Evolutionary conservation across 148 eudicot species (phyloP), one percentile per base, ranked within the genome.

Genomic region (Rhododendron molle): DNA sequence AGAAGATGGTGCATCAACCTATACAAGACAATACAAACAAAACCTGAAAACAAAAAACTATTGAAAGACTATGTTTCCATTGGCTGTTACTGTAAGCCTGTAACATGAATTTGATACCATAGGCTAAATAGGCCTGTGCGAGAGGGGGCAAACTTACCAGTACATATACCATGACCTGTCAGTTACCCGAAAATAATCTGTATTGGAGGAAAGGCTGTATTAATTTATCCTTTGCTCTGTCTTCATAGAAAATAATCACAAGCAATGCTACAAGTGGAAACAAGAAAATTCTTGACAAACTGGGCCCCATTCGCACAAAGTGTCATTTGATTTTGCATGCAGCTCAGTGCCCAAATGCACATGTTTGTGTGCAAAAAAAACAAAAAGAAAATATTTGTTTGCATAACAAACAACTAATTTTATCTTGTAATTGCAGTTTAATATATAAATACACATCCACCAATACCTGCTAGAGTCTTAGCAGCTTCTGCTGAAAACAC

Each of bases 401-500:
- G 78, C 30, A 44, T 62, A 69, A 72, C 50, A 16, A 65, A 62
- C 83, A 23, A 62, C 78, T 77, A 60, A 40, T 34, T 44, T 1
- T 40, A 67, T 47, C 30, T 43, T 15, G 43, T 23, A 76, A 76
- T 44, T 65, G 79, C 10, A 36, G 26, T 32, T 44, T 2, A 32
- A 7, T 26, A 15, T 46, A 32, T 18, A 62, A 18, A 67, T 15
- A 74, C 10, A 34, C 6, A 86, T 67, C 15, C 23, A 62, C 21
- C 21, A 43, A 38, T 91, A 97, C 99, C 98, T 91, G 95, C 90
- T 84, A 92, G 90, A 85, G 92, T 89, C 89, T 89, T 92, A 38
- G 98, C 96, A 86, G 96, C 97, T 91, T 94, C 98, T 88, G 87
- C 92, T 71, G 98, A 91, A 90, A 91, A 91, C 74, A 97, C 96